These are phyloP conservation scores for Andrographis paniculata DNA, from an alignment of 305 asterid species.

Conservation along the genomic window DNA sequence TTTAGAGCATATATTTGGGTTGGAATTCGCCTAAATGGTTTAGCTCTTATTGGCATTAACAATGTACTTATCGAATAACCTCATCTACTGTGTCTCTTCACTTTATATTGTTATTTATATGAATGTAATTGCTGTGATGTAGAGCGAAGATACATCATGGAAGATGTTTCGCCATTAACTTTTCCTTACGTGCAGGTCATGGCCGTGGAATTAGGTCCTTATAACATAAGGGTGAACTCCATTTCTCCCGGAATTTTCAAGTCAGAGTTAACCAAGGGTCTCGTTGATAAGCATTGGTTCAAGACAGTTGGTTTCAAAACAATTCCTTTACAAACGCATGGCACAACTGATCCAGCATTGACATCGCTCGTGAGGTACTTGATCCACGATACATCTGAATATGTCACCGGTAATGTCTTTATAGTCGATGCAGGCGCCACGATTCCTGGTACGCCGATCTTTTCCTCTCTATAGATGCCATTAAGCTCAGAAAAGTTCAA, in stretches of 20 bases:
- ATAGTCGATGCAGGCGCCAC: constrained; percentile 11
- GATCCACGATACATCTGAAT: constrained; percentile 6
- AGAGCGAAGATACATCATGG: neutral
- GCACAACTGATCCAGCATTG: constrained; percentile 7
- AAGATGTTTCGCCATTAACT: neutral
- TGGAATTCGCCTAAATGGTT: no score
- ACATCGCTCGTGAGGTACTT: constrained; percentile 10
- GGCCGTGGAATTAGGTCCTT: constrained; percentile 9
- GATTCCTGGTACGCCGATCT: constrained; percentile 6
- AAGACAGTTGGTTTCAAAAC: neutral
- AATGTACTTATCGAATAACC: no score
- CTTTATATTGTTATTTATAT: no score
- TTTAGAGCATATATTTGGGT: no score
- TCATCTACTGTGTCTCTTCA: no score
- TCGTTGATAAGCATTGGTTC: constrained; percentile 5
- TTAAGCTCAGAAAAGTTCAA: no score
- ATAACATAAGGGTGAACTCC: constrained; percentile 10
- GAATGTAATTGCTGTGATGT: neutral
- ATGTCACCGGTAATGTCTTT: constrained; percentile 7
- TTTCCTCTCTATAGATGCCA: constrained; percentile 10
- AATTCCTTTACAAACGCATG: constrained; percentile 4
- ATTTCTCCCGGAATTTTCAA: constrained; percentile 11
- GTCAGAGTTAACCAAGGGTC: constrained; percentile 9
- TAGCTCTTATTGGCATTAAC: no score
- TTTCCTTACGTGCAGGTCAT: constrained; percentile 1